Conservation (phyloP, 163 green algal genomes). For the Scenedesmus sp. region DNA sequence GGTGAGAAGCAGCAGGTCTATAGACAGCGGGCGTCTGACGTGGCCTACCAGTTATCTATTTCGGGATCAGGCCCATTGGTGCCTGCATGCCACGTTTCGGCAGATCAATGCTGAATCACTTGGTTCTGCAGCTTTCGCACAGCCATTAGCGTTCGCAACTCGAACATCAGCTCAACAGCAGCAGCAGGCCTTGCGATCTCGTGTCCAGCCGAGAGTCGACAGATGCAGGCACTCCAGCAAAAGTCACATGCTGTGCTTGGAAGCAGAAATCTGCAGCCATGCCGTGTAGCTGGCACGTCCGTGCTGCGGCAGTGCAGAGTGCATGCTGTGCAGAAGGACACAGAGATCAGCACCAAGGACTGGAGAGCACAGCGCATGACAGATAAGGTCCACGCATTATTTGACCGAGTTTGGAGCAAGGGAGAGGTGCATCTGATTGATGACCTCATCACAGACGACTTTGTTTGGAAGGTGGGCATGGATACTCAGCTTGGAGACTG, state of each 20-base stretch:
- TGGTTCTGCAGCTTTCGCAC: background rate
- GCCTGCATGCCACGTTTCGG: background rate
- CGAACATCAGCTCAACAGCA: background rate
- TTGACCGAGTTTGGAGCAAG: conserved; percentile 42
- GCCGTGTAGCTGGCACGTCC: background rate
- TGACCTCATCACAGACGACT: conserved; percentile 40
- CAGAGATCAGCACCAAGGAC: conserved; percentile 46
- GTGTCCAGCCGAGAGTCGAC: background rate
- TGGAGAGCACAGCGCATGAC: conserved; percentile 37
- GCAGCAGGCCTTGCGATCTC: background rate
- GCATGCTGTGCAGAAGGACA: conserved; percentile 15
- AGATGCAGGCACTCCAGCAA: background rate
- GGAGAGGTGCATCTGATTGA: conserved; percentile 48
- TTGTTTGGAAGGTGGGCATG: conserved; percentile 37
- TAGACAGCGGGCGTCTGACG: background rate
- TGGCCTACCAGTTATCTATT: background rate
- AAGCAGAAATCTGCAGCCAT: background rate
- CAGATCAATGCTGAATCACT: background rate
- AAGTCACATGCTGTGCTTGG: background rate
- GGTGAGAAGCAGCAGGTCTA: background rate
- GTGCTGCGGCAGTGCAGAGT: background rate
- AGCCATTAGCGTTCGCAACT: background rate
- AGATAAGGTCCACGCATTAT: conserved; percentile 23
- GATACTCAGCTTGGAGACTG: no score
- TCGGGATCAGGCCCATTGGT: background rate